These are phyloP conservation scores for Lachancea lanzarotensis DNA, from an alignment of 805 yeast species.

Conservation along the genomic window DNA sequence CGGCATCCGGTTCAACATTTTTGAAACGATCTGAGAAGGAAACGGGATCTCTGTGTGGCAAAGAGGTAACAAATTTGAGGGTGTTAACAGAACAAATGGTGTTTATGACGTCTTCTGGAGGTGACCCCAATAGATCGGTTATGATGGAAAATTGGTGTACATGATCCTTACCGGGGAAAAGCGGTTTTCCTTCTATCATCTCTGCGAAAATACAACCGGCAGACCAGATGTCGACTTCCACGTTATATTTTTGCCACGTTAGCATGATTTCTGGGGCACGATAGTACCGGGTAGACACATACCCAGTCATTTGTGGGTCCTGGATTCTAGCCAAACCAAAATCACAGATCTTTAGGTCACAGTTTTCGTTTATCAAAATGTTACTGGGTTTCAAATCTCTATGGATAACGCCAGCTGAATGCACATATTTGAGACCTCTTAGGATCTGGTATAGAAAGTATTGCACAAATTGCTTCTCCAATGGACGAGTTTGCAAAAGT, in stretches of 20 bases:
- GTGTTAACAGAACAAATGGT: constrained; percentile 96
- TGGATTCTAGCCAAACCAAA: constrained; percentile 95
- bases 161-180: constrained; percentile 97
- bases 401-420: constrained; percentile 87
- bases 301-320: constrained; percentile 99
- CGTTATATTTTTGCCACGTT: constrained; percentile 96
- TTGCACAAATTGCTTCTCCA: constrained; percentile 94
- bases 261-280: constrained; percentile 98
- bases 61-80: constrained; percentile 82
- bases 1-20: constrained; percentile 74
- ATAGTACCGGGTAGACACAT: constrained; percentile 91
- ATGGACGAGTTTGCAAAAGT: constrained; percentile 82
- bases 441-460: constrained; percentile 92
- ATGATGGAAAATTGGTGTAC: constrained; percentile 97
- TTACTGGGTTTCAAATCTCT: constrained; percentile 83
- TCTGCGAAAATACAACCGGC: constrained; percentile 97
- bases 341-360: constrained; percentile 87
- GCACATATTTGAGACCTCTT: constrained; percentile 84
- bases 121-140: constrained; percentile 92
- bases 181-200: constrained; percentile 94
- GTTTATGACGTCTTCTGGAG: constrained; percentile 92
- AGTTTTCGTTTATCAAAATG: constrained; percentile 79
- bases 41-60: constrained; percentile 89
- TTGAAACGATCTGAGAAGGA: constrained; percentile 79
- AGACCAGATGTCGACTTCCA: constrained; percentile 96